Base-by-base conservation (phyloP, 495 filamentous ascomycete species). In the Geoglossum glabrum region DNA sequence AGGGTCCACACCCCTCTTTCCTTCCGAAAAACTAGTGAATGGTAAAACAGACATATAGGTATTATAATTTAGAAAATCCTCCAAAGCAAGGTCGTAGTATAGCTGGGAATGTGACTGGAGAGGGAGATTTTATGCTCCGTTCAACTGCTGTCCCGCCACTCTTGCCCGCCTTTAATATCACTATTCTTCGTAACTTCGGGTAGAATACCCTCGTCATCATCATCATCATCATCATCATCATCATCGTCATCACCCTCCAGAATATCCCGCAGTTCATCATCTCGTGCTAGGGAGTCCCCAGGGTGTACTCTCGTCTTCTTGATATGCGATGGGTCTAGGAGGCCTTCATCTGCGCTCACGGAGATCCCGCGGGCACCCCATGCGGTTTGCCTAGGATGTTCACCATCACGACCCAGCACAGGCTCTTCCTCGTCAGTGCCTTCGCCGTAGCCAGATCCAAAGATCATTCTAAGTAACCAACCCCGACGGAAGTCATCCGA, bases 401-500 rank as follows among this genome's bases (percentile, higher is more conserved):
- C 59, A 11, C 36, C 49, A 21, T 61, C 54, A 54, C 67, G 60
- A 26, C 67, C 72, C 0, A 76, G 67, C 8, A 71, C 72, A 10
- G 73, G 73, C 61, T 67, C 60, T 65, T 74, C 72, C 59, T 72
- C 68, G 23, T 76, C 75, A 49, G 78, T 74, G 57, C 77, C 73
- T 57, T 68, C 72, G 59, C 58, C 66, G 13, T 49, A 43, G 56
- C 61, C 51, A 26, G 51, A 17, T 59, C 73, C 58, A 68, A 72
- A 57, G 64, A 67, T 21, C 49, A 70, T 64, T 25, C 70, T 65
- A 1, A 87, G 69, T 19, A 98, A 71, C 77, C 89, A 96, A 57
- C 89, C 86, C 50, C 84, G 80, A 34, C 81, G 73, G 56, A 90
- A 75, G 67, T 98, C 92, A 47, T 96, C 90, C 6, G 81, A 82